A percentile compares a stretch with the other conserved stretches of the same genome.
These are phyloP conservation scores for Penicillium longicatenatum DNA, from an alignment of 495 filamentous ascomycete species.

Conservation along the genomic window DNA sequence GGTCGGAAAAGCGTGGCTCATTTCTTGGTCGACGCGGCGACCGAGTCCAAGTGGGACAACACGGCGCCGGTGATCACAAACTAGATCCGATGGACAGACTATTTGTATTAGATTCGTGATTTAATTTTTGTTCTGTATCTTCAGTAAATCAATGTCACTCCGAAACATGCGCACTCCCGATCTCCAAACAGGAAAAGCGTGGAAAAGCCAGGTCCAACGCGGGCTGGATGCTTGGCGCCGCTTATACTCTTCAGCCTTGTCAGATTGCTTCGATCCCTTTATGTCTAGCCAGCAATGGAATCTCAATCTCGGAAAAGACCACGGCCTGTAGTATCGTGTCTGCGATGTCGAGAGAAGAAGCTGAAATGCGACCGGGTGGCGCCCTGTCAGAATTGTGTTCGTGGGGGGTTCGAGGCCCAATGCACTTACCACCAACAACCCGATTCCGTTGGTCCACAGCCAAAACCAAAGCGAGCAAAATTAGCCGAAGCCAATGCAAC, in stretches of 20 bases:
- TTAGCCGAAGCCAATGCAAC: conserved; percentile 1
- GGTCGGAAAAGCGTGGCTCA: conserved; percentile 31
- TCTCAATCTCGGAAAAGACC: conserved; percentile 25
- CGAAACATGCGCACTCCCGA: too few relatives aligned
- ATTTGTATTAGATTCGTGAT: not conserved
- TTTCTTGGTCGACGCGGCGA: conserved; percentile 26
- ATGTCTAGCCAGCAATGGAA: conserved; percentile 14
- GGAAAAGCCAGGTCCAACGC: not conserved
- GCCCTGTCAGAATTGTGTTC: conserved; percentile 34
- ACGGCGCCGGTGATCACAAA: conserved; percentile 33
- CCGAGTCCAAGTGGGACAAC: conserved; percentile 25
- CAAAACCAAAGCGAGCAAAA: conserved; percentile 19
- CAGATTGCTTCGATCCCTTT: not conserved
- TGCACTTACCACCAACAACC: conserved; percentile 24
- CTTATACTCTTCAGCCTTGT: not conserved
- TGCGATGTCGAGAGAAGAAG: conserved; percentile 36
- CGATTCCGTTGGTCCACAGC: not conserved
- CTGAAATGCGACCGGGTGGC: conserved; percentile 32
- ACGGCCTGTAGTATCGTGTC: conserved; percentile 31
- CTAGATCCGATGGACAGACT: conserved; percentile 1
- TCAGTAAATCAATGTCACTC: too few relatives aligned
- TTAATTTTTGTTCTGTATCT: not conserved
- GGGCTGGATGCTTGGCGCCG: not conserved
- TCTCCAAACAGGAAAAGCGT: too few relatives aligned
- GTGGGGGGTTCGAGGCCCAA: conserved; percentile 19